Conservation (phyloP, 345 rosid genomes). For the Kernera saxatilis region DNA sequence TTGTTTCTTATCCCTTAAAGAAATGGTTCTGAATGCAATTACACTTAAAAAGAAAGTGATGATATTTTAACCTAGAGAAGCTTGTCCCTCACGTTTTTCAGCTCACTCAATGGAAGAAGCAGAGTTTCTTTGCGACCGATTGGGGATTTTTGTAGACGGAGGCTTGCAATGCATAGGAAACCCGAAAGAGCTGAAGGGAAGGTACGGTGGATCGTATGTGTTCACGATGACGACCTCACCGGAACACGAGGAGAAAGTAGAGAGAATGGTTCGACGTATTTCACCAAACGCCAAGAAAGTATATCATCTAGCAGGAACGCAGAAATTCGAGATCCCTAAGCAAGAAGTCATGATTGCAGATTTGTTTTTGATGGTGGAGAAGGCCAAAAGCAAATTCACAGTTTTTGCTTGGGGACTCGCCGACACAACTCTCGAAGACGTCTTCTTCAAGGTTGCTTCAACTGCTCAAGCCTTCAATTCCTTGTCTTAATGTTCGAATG, state of each 20-base stretch:
- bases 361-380: slow-evolving; percentile 69
- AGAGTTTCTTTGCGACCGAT: slow-evolving; percentile 77
- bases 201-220: slow-evolving; percentile 84
- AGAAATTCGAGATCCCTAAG: slow-evolving; percentile 93
- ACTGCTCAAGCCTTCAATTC: slow-evolving; percentile 38
- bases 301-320: slow-evolving; percentile 81
- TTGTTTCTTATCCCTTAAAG: background rate
- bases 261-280: slow-evolving; percentile 46
- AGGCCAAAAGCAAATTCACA: slow-evolving; percentile 63
- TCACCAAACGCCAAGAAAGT: slow-evolving; percentile 69
- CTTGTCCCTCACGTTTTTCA: slow-evolving; percentile 16
- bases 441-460: slow-evolving; percentile 73
- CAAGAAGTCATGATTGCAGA: slow-evolving; percentile 63
- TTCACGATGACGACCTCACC: slow-evolving; percentile 72
- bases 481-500: slow-evolving; percentile 22
- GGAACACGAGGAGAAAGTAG: slow-evolving; percentile 57
- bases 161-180: slow-evolving; percentile 89
- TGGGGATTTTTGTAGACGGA: slow-evolving; percentile 86
- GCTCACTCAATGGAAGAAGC: slow-evolving; percentile 99
- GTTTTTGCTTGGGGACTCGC: slow-evolving; percentile 96
- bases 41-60: background rate
- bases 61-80: slow-evolving; percentile 1
- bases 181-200: slow-evolving; percentile 74
- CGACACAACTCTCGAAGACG: slow-evolving; percentile 91
- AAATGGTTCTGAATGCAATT: background rate